phyloP scores from a whole-genome alignment of 116 monocot species.

The Phalaenopsis hybrid region DNA sequence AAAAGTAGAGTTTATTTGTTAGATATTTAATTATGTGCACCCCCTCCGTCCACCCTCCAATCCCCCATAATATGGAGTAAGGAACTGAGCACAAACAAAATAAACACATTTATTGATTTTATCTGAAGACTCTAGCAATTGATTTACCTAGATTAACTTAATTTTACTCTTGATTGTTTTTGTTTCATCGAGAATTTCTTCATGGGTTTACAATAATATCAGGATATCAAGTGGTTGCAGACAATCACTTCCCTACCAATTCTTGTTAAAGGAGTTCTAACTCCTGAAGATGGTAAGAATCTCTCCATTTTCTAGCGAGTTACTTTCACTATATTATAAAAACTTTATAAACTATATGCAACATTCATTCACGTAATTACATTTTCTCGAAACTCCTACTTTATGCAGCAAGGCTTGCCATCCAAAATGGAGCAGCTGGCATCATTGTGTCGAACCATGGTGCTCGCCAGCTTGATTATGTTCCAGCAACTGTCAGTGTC shows the following conservation, averaged over 20 bases:
- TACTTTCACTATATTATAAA: not conserved
- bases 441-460: constrained; percentile 98
- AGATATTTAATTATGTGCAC: no score
- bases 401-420: constrained; percentile 63
- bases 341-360: not conserved
- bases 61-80: not conserved
- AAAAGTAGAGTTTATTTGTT: no score
- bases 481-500: constrained; percentile 69
- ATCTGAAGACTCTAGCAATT: not conserved
- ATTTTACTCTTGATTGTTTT: not conserved
- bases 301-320: not conserved
- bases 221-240: constrained; percentile 86
- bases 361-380: not conserved
- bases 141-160: not conserved
- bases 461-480: constrained; percentile 91
- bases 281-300: constrained; percentile 75
- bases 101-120: not conserved
- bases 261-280: constrained; percentile 73
- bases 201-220: no score
- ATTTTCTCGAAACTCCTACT: not conserved
- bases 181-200: not conserved
- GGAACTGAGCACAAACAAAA: not conserved
- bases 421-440: constrained; percentile 80
- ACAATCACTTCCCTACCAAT: constrained; percentile 81
- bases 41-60: no score